Percentiles rank a stretch among this genome's conserved stretches.
Conservation (phyloP, 495 filamentous ascomycete species). For the Haplographium delicatum region DNA sequence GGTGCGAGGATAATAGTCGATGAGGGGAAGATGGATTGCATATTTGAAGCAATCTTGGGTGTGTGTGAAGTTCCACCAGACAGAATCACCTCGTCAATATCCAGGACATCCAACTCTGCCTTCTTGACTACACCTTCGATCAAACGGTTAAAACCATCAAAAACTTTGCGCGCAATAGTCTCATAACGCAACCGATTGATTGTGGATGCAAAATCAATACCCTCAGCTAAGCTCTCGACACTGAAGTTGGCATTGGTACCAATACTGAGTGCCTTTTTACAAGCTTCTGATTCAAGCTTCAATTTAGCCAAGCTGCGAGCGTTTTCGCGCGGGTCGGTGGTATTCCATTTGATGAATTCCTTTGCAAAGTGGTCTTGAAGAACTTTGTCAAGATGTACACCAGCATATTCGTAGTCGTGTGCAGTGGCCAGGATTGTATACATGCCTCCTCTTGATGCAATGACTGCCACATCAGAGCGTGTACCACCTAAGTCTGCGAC, state of each 20-base stretch:
- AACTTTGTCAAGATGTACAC: constrained; percentile 76
- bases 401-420: constrained; percentile 90
- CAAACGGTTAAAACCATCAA: constrained; percentile 78
- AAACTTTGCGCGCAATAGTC: constrained; percentile 76
- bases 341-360: constrained; percentile 95
- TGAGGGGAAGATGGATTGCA: constrained; percentile 73
- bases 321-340: constrained; percentile 78
- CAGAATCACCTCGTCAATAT: constrained; percentile 92
- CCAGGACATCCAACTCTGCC: constrained; percentile 84
- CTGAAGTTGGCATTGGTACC: constrained; percentile 84
- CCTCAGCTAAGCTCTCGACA: constrained; percentile 81
- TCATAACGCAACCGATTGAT: constrained; percentile 94
- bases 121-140: constrained; percentile 84
- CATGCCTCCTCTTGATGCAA: constrained; percentile 89
- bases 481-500: constrained; percentile 93
- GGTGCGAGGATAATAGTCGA: constrained; percentile 77
- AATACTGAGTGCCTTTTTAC: constrained; percentile 84
- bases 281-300: constrained; percentile 82
- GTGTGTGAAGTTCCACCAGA: constrained; percentile 91
- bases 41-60: constrained; percentile 77
- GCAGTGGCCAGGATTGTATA: constrained; percentile 92
- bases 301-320: constrained; percentile 82
- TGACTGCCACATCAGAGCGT: constrained; percentile 83
- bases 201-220: constrained; percentile 83
- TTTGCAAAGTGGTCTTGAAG: constrained; percentile 96